Evolutionary conservation across 345 rosid species (phyloP).

Genomic region (Pseudoturritis turrita): DNA sequence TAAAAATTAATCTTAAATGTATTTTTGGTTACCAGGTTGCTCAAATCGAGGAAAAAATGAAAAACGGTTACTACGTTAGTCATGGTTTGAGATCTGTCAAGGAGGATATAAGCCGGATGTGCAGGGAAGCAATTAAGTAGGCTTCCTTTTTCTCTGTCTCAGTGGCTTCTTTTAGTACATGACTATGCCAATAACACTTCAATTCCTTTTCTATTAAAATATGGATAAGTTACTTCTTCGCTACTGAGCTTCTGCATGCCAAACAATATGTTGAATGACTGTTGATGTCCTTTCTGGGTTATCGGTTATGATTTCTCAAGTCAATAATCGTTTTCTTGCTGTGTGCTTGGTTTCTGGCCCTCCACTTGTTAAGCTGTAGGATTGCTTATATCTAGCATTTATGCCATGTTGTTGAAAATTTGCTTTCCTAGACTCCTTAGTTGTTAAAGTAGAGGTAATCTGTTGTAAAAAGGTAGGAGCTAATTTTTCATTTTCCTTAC

Average conservation of each 20-base stretch:
- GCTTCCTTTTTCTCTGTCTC: slow-evolving; percentile 8
- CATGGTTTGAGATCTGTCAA: slow-evolving; percentile 83
- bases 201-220: not conserved
- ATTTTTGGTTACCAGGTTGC: slow-evolving; percentile 55
- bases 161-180: not conserved
- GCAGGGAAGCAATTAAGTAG: slow-evolving; percentile 99
- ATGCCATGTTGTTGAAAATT: not conserved
- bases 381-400: slow-evolving; percentile 3
- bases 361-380: not conserved
- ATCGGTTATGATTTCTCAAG: not conserved
- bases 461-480: not conserved
- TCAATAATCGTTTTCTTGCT: not conserved
- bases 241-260: slow-evolving; percentile 3
- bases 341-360: slow-evolving; percentile 1
- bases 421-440: slow-evolving; percentile 16
- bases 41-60: slow-evolving; percentile 79
- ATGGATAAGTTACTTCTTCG: not conserved
- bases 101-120: slow-evolving; percentile 96
- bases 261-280: slow-evolving; percentile 12
- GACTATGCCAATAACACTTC: not conserved
- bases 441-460: slow-evolving; percentile 11
- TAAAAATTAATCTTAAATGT: slow-evolving; percentile 22
- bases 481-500: not conserved
- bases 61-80: slow-evolving; percentile 74
- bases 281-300: not conserved